Percentiles rank a stretch among this genome's conserved stretches.
These are phyloP conservation scores for Populus trichocarpa DNA, from an alignment of 441 rosid genomes.

Conservation along the genomic window DNA sequence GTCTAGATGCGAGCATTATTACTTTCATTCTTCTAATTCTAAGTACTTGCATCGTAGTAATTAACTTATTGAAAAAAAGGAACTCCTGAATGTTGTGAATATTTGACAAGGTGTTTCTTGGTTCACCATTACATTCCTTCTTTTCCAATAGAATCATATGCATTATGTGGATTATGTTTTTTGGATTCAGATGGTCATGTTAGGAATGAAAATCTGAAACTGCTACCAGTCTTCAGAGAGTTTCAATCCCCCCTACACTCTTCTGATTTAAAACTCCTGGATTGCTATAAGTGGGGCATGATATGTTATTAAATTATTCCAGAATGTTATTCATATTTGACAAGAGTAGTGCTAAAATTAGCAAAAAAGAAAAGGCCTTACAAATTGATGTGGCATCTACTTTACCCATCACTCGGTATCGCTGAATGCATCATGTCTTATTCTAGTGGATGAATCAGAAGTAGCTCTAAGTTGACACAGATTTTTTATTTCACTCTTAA, in stretches of 20 bases:
- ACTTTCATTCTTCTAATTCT: background rate
- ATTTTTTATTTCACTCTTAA: background rate
- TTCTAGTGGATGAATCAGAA: background rate
- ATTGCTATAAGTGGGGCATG: background rate
- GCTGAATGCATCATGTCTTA: background rate
- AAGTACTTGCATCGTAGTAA: background rate
- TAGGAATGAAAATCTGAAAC: background rate
- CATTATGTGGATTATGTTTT: background rate
- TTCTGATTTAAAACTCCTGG: conserved; percentile 3
- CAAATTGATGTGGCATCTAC: background rate
- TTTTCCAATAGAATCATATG: background rate
- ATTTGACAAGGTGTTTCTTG: background rate
- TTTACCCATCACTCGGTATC: background rate
- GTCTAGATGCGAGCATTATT: background rate
- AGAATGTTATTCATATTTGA: background rate
- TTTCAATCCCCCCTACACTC: background rate
- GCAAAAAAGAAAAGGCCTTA: background rate
- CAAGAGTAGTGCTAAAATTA: background rate
- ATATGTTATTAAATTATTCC: background rate
- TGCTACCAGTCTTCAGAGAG: background rate
- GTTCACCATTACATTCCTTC: background rate
- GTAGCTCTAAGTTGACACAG: background rate
- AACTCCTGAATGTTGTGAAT: background rate
- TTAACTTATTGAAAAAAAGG: background rate
- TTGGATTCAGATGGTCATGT: conserved; percentile 5